These are phyloP conservation scores for Herpotrichia juniperi DNA, from an alignment of 2,329 filamentous ascomycete species.

Conservation along the genomic window DNA sequence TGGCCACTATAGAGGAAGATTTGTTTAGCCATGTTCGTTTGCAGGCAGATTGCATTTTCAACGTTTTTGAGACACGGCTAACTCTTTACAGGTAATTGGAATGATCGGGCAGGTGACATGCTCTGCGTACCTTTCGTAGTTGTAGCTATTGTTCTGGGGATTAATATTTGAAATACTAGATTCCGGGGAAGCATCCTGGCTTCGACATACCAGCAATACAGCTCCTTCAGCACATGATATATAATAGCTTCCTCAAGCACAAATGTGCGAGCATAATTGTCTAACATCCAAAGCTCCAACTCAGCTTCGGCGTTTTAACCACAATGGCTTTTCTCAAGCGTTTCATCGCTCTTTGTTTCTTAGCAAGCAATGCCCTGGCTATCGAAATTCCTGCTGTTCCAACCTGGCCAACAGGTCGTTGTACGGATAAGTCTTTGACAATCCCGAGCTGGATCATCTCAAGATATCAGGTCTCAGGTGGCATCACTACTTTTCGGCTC, in stretches of 20 bases:
- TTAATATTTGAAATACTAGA: background rate
- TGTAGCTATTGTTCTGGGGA: background rate
- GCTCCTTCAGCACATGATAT: background rate
- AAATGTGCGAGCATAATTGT: background rate
- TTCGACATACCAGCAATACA: background rate
- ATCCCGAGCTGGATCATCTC: conserved; percentile 8
- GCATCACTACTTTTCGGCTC: conserved; percentile 9
- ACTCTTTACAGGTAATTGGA: background rate
- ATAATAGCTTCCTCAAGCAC: background rate
- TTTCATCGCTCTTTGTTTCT: background rate
- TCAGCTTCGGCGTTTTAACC: background rate
- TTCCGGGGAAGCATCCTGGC: no score
- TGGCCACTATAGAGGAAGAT: no score
- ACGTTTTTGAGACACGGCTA: background rate
- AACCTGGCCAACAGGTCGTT: conserved; percentile 2
- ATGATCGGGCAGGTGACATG: background rate
- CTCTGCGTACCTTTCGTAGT: background rate
- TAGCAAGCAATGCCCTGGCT: background rate
- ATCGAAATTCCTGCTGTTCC: conserved; percentile 3
- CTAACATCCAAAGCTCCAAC: background rate
- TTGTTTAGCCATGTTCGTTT: no score
- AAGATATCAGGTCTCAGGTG: conserved; percentile 1
- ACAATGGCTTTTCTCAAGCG: background rate
- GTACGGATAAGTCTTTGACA: conserved; percentile 6
- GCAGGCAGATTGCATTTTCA: no score